Evolutionary conservation across 1,139 yeast species (phyloP).

Genomic region (Blastobotrys raffinosifermentans): DNA sequence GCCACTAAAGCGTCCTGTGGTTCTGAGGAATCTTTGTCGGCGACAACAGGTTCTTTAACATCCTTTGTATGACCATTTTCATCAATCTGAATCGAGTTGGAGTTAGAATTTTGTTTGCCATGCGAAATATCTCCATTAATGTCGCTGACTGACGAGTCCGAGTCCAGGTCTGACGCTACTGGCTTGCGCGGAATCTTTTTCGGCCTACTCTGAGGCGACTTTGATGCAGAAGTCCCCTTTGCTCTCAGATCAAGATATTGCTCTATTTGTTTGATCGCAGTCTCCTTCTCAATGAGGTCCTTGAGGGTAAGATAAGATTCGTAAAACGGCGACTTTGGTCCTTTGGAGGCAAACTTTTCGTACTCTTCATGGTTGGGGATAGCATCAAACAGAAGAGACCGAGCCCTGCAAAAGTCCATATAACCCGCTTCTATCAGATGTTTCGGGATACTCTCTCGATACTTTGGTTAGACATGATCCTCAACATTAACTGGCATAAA

Average conservation of each 20-base stretch:
- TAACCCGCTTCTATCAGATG: constrained; percentile 24
- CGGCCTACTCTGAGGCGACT: background rate
- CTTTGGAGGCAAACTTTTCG: constrained; percentile 14
- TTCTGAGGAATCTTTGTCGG: too few species aligned
- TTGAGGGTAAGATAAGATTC: constrained; percentile 19
- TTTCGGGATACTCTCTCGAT: constrained; percentile 17
- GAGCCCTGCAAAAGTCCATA: constrained; percentile 22
- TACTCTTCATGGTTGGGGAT: constrained; percentile 22
- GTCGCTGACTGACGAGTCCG: too few species aligned
- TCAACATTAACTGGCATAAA: background rate
- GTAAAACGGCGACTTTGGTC: constrained; percentile 18
- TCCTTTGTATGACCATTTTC: too few species aligned
- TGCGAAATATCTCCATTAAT: too few species aligned
- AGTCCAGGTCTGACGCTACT: too few species aligned
- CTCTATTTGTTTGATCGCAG: constrained; percentile 16
- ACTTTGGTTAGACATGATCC: constrained; percentile 7
- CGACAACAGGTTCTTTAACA: too few species aligned
- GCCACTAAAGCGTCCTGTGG: too few species aligned
- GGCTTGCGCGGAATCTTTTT: background rate
- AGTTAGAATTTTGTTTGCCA: too few species aligned
- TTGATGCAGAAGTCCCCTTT: constrained; percentile 2
- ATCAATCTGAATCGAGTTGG: too few species aligned
- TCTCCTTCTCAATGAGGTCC: constrained; percentile 16
- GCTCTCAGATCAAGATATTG: constrained; percentile 15
- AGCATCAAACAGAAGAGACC: constrained; percentile 17